Base-by-base conservation (phyloP, 2,329 filamentous ascomycete species). In the Trichoderma citrinoviride region DNA sequence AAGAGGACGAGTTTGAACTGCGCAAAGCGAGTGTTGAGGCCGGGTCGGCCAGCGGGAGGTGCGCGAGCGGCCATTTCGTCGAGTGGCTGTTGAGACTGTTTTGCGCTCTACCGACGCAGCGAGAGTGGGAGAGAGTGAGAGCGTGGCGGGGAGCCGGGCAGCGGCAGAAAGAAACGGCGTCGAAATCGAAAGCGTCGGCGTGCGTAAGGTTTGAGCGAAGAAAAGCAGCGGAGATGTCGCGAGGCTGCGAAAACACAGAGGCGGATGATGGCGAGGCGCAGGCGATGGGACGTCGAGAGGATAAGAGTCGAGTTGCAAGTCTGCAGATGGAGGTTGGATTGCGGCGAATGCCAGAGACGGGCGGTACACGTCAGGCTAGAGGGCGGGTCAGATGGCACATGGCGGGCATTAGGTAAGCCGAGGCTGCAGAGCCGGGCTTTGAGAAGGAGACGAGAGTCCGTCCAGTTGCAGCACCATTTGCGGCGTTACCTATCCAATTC, bases 1-100 rank as follows among this genome's bases (percentile, higher is more conserved):
- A 99, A 85, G 76, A 99, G 84, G 70, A 99, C 95, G 73, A 99
- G 87, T 85, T 99, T 99, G 83, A 99, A 99, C 85, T 99, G 95
- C 74, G 95, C 94, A 80, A 99, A 98, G 75, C 94, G 89, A 80
- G 91, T 87, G 88, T 89, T 87, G 84, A 83, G 80, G 76, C 84
- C 85, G 73, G 85, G 85, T 72, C 83, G 80, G 73, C 83, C 85
- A 73, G 84, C 81, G 71, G 84, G 81, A 73, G 80, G 88, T 81
- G 88, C 87, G 87, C 93, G 88, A 78, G 91, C 86, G 80, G 93
- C 91, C 94, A 98, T 98, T 77, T 73, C 83, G 76, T 65, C 15
- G 27, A 7, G 21, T 62, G 65, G 69, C 70, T 69, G 70, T 69
- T 71, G 68, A 52, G 47, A 12, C 10, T 37, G 7, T 10, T 37